Conservation (phyloP, 371 early-diverging fungal genomes). For the Cokeromyces recurvatus region DNA sequence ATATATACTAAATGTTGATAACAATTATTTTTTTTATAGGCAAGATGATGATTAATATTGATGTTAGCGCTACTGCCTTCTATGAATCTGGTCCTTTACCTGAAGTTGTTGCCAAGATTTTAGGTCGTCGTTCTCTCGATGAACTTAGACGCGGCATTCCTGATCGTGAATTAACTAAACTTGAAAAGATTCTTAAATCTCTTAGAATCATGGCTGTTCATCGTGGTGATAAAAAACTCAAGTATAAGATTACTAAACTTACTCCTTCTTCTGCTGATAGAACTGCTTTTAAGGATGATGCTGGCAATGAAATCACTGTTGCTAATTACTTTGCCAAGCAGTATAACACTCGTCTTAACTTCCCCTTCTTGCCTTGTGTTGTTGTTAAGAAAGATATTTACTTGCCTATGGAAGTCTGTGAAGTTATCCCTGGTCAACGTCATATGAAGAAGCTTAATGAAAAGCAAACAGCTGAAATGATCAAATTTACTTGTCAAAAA, state of each 20-base stretch:
- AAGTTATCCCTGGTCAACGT: conserved; percentile 80
- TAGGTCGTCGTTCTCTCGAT: conserved; percentile 54
- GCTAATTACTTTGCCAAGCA: conserved; percentile 72
- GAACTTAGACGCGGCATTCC: conserved; percentile 66
- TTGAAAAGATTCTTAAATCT: conserved; percentile 72
- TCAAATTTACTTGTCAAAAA: conserved; percentile 83
- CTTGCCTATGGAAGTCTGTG: conserved; percentile 92
- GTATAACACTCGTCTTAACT: conserved; percentile 68
- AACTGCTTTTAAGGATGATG: conserved; percentile 65
- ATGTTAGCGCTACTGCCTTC: conserved; percentile 87
- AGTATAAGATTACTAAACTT: conserved; percentile 67
- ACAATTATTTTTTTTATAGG: conserved; percentile 15
- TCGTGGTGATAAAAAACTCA: conserved; percentile 63
- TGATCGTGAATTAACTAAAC: conserved; percentile 56
- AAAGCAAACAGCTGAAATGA: conserved; percentile 91
- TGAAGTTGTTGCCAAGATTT: conserved; percentile 60
- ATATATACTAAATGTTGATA: neutral
- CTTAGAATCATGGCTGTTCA: conserved; percentile 73
- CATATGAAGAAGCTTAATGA: conserved; percentile 79
- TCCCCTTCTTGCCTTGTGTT: conserved; percentile 86
- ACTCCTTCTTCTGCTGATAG: conserved; percentile 62
- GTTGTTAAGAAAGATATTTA: conserved; percentile 59
- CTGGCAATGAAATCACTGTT: conserved; percentile 56
- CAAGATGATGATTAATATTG: conserved; percentile 78
- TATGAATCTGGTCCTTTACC: conserved; percentile 69